Evolutionary conservation across 495 filamentous ascomycete genomes (phyloP).

Genomic region (Aspergillus hancockii): DNA sequence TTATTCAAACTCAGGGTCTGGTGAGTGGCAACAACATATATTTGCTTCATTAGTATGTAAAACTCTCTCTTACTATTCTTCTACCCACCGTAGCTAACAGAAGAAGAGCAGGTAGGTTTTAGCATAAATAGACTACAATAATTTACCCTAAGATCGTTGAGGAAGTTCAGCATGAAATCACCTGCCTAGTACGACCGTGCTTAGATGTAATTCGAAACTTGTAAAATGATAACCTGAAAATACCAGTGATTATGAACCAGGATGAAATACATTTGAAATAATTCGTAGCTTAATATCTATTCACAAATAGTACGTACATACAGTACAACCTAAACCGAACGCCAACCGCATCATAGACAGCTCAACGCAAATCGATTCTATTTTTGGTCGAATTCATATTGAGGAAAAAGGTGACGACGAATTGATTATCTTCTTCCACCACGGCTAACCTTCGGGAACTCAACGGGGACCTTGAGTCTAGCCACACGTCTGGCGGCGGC

Average conservation of each 20-base stretch:
- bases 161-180: no score
- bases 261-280: neutral
- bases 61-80: no score
- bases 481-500: slow-evolving; percentile 63
- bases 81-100: no score
- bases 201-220: no score
- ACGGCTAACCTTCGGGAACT: slow-evolving; percentile 70
- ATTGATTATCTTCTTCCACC: slow-evolving; percentile 27
- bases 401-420: neutral
- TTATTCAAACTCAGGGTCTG: no score
- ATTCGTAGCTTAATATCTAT: slow-evolving; percentile 1
- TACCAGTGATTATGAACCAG: neutral
- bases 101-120: no score
- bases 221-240: neutral
- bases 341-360: neutral
- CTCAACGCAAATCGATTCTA: neutral
- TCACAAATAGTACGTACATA: neutral
- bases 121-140: no score
- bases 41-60: no score
- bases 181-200: no score
- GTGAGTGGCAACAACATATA: no score
- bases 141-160: no score
- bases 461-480: slow-evolving; percentile 72
- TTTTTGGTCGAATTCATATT: neutral
- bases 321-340: slow-evolving; percentile 3